Evolutionary conservation across 495 filamentous ascomycete species (phyloP), one percentile per base, ranked within the genome.

Genomic region (Penicillium simplicissimum): DNA sequence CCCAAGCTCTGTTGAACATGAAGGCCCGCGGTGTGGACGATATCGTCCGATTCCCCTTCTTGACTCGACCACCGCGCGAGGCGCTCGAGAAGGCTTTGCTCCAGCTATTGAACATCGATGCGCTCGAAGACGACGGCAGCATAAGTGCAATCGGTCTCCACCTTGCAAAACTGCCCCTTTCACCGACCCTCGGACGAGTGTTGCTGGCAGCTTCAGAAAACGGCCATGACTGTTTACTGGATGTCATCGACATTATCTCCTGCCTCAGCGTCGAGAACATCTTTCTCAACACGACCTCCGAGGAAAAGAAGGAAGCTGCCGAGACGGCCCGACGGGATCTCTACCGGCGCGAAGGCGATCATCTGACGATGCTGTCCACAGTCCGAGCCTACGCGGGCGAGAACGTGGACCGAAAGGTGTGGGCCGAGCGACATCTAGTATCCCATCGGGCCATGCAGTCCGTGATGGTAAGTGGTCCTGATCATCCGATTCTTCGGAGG

Each of bases 161-260:
- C 54, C 90, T 98, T 69, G 89, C 96, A 2, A 83, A 83, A 48
- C 84, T 97, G 21, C 96, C 96, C 2, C 82, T 99, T 17, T 86
- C 90, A 2, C 92, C 93, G 0, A 83, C 88, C 0, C 87, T 96
- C 11, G 92, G 89, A 1, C 85, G 93, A 6, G 92, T 95, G 3
- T 74, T 97, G 0, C 74, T 98, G 10, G 93, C 93, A 28, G 93
- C 93, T 2, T 86, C 87, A 1, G 83, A 88, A 2, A 79, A 87
- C 1, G 83, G 88, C 8, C 76, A 78, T 8, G 83, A 90, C 40
- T 95, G 92, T 64, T 70, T 98, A 7, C 67, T 86, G 0, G 95
- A 97, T 65, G 87, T 86, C 13, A 96, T 99, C 58, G 96, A 99
- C 69, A 90, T 97, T 56, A 90, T 98, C 60, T 87, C 96, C 0